These are phyloP conservation scores for Ichthyophthirius multifiliis DNA, from an alignment of 169 alveolate genomes.

Conservation along the genomic window DNA sequence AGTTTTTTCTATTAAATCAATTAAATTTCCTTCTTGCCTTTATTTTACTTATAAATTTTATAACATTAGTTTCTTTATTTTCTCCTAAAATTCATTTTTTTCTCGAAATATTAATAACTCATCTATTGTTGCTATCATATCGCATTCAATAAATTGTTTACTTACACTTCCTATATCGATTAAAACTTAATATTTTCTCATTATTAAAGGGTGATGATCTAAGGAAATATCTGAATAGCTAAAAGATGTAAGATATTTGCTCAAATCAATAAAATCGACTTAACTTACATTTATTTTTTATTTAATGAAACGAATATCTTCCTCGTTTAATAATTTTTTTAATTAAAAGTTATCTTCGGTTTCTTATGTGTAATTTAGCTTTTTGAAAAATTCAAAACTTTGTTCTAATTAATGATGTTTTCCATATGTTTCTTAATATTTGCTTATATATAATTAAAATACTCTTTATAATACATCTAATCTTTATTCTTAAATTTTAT, in stretches of 20 bases:
- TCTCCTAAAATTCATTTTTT: neutral
- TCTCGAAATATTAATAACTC: neutral
- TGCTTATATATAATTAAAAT: neutral
- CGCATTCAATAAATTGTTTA: neutral
- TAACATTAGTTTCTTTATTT: neutral
- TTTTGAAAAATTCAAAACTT: neutral
- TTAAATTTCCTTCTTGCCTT: neutral
- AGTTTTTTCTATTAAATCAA: slow-evolving; percentile 1
- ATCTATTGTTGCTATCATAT: neutral
- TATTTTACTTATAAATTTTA: neutral
- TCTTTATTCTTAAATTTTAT: neutral
- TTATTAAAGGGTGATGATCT: neutral
- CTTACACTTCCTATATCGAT: neutral
- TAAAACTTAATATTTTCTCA: neutral
- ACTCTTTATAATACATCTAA: neutral
- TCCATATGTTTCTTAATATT: slow-evolving; percentile 5
- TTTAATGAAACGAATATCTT: neutral
- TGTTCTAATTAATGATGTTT: neutral
- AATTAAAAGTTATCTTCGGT: neutral
- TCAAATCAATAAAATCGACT: neutral
- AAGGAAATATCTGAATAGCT: neutral
- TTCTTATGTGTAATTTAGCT: neutral
- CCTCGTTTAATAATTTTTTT: neutral
- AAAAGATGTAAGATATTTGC: neutral
- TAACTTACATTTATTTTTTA: neutral